A percentile compares a stretch with the other conserved stretches of the same genome.
These are phyloP conservation scores for Tilletia caries DNA, from an alignment of 1,284 basidiomycete genomes.

Conservation along the genomic window DNA sequence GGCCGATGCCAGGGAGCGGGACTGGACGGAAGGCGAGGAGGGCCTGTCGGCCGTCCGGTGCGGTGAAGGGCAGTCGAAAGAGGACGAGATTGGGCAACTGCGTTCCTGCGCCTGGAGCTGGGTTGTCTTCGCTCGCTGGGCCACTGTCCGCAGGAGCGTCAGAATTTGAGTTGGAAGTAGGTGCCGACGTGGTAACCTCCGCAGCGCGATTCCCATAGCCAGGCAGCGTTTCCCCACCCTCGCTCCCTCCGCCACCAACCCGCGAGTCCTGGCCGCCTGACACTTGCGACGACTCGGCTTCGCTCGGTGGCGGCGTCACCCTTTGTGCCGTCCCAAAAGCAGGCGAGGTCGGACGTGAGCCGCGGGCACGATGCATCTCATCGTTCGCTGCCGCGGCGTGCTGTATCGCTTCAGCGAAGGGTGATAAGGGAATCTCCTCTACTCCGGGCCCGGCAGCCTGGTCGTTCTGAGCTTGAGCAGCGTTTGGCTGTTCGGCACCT, in stretches of 20 bases:
- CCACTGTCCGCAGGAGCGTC: not conserved
- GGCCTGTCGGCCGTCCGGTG: constrained; percentile 30
- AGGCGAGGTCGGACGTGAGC: not conserved
- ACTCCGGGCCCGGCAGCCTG: not conserved
- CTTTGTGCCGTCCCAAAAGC: not conserved
- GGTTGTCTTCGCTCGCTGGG: not conserved
- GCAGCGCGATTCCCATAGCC: too few species aligned
- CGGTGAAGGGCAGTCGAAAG: constrained; percentile 35
- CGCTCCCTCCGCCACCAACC: too few species aligned
- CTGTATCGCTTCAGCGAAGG: constrained; percentile 1
- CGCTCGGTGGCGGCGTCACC: not conserved
- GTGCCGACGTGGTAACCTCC: too few species aligned
- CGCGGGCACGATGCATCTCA: not conserved
- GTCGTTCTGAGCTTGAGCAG: not conserved
- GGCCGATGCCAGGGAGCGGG: constrained; percentile 16
- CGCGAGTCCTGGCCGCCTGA: too few species aligned
- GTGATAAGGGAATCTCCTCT: not conserved
- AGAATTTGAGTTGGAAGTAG: not conserved
- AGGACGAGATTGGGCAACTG: constrained; percentile 13
- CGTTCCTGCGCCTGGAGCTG: not conserved
- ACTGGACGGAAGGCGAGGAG: constrained; percentile 34
- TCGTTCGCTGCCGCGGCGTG: not conserved
- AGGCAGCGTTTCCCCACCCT: too few species aligned
- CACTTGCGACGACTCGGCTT: not conserved
- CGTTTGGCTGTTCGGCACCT: not conserved